Base-by-base conservation (phyloP, 2,329 filamentous ascomycete genomes). In the Trichoderma brevicompactum region DNA sequence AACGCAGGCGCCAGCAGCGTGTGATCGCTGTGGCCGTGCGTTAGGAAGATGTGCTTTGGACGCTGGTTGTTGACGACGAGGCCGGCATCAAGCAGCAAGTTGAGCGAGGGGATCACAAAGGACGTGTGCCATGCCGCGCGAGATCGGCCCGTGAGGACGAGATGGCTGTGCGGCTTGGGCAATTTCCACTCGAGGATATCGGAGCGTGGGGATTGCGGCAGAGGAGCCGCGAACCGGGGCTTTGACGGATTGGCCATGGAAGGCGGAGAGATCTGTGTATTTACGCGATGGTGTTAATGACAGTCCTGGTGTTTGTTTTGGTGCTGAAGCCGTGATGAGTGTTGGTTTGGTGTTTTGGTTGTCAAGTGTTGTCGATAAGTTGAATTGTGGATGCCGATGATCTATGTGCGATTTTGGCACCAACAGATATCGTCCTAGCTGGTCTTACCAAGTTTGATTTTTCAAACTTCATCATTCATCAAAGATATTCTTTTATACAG, bases 71-170 rank as follows among this genome's bases (percentile, higher is more conserved):
- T 82, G 70, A 83, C 77, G 62, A 74, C 73, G 44, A 83, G 75
- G 2, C 81, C 81, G 2, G 81, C 80, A 70, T 83, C 81, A 40
- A 83, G 79, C 4, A 83, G 78, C 32, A 83, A 74, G 65, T 82
- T 80, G 58, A 83, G 79, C 67, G 82, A 79, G 1, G 81, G 81
- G 58, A 83, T 78, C 52, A 83, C 73, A 66, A 83, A 83, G 5
- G 80, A 82, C 2, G 81, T 83, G 71, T 83, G 81, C 81, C 81
- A 83, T 13, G 81, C 81, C 7, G 81, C 81, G 13, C 81, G 79
- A 7, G 81, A 83, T 32, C 77, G 77, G 61, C 81, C 81, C 1
- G 80, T 81, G 9, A 83, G 74, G 4, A 80, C 74, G 63, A 76
- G 76, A 54, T 80, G 76, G 58, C 75, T 72, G 67, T 79, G 75